Percentiles rank a stretch among this genome's conserved stretches.
phyloP scores from a whole-genome alignment of 2,329 filamentous ascomycete species.

The Ophiostoma perfectum region DNA sequence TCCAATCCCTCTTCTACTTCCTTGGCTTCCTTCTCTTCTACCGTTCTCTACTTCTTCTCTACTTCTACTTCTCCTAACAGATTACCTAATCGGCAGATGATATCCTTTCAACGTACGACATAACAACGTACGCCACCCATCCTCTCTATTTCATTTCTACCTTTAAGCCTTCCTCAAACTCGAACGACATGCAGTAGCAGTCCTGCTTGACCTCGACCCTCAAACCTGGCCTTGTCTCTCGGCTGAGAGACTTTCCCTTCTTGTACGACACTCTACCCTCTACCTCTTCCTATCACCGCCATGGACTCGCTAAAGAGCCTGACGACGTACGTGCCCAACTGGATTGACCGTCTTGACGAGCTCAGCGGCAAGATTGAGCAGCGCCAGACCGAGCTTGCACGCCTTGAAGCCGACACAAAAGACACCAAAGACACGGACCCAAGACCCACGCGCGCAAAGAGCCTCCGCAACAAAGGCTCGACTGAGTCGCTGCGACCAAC shows the following conservation, averaged over 20 bases:
- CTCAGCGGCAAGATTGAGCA: conserved; percentile 56
- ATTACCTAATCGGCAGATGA: conserved; percentile 7
- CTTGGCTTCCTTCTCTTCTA: conserved; percentile 1
- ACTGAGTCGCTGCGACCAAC: conserved; percentile 30
- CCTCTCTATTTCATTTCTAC: background rate
- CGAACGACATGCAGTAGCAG: conserved; percentile 9
- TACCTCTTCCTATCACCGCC: background rate
- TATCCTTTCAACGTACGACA: background rate
- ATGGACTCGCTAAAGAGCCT: conserved; percentile 55
- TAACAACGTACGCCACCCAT: background rate
- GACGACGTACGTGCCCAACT: conserved; percentile 52
- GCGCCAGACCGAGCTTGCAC: conserved; percentile 56
- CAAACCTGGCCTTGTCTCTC: conserved; percentile 14
- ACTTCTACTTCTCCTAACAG: background rate
- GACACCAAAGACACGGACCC: conserved; percentile 16
- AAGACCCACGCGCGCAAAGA: conserved; percentile 28
- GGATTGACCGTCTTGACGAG: conserved; percentile 54
- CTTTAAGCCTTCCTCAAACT: background rate
- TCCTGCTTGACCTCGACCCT: background rate
- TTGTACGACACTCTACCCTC: background rate
- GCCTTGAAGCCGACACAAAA: conserved; percentile 32
- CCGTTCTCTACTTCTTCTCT: background rate
- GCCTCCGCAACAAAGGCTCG: conserved; percentile 29
- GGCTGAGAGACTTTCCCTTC: background rate
- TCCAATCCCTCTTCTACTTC: background rate